These are phyloP conservation scores for Metschnikowia continentalis DNA, from an alignment of 805 yeast species.

Conservation along the genomic window DNA sequence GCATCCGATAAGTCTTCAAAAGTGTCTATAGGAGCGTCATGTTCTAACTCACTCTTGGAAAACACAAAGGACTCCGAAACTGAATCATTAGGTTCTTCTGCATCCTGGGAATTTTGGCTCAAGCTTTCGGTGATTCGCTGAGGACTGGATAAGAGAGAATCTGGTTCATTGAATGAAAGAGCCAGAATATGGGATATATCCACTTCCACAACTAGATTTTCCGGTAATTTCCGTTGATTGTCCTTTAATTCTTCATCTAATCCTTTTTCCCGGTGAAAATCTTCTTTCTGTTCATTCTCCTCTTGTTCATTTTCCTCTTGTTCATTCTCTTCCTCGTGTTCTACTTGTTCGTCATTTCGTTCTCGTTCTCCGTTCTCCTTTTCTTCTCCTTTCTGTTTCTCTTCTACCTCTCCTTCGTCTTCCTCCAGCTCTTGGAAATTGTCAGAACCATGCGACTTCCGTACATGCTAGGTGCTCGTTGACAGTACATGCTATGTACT, in stretches of 20 bases:
- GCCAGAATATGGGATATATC: background rate
- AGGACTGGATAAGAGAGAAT: background rate
- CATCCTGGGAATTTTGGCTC: background rate
- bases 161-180: background rate
- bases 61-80: background rate
- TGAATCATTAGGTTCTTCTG: background rate
- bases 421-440: slow-evolving; percentile 2
- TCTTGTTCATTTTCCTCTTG: background rate
- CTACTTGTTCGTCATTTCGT: background rate
- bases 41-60: background rate
- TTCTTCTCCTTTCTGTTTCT: slow-evolving; percentile 8
- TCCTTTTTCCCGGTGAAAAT: background rate
- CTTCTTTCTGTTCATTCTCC: background rate
- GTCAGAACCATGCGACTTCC: background rate
- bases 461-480: too few relatives aligned
- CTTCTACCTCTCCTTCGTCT: slow-evolving; percentile 7
- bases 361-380: background rate
- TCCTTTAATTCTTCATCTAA: too few relatives aligned
- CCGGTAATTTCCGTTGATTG: too few relatives aligned
- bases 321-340: background rate
- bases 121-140: background rate
- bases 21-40: background rate
- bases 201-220: too few relatives aligned
- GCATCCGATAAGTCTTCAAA: slow-evolving; percentile 1
- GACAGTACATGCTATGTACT: too few relatives aligned